These are phyloP conservation scores for Colletotrichum karsti DNA, from an alignment of 2,329 filamentous ascomycete genomes.

Conservation along the genomic window DNA sequence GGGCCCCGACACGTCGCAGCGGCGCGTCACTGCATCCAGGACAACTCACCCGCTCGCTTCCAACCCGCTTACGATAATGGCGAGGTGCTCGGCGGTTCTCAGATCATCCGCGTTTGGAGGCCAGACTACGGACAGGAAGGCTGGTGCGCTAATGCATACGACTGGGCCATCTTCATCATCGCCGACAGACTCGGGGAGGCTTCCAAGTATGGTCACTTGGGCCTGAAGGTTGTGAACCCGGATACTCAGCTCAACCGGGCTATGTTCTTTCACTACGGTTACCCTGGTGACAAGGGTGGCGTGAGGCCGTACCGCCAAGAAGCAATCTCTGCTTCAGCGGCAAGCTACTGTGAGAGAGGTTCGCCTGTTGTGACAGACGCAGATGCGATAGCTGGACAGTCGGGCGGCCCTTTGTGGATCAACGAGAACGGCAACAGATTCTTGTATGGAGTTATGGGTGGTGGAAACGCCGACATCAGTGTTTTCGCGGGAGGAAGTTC, in stretches of 20 bases:
- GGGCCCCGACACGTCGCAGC: constrained; percentile 38
- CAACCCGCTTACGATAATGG: constrained; percentile 33
- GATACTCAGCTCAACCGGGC: constrained; percentile 20
- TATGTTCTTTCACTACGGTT: constrained; percentile 30
- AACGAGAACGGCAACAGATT: neutral
- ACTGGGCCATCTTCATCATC: constrained; percentile 36
- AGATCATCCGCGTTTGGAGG: neutral
- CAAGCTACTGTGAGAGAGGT: constrained; percentile 21
- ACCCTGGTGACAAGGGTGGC: constrained; percentile 30
- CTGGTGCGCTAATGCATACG: constrained; percentile 31
- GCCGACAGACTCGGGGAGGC: constrained; percentile 34
- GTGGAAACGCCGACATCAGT: no score
- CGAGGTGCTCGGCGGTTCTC: constrained; percentile 13
- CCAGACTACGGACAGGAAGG: neutral
- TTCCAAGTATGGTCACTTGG: constrained; percentile 32
- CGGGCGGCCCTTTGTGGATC: constrained; percentile 28
- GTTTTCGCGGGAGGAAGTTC: no score
- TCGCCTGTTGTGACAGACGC: constrained; percentile 26
- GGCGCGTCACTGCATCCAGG: constrained; percentile 35
- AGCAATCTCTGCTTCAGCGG: neutral
- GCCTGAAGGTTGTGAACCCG: no score
- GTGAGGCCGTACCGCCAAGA: constrained; percentile 22
- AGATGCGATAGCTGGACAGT: constrained; percentile 29
- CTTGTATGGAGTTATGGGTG: no score
- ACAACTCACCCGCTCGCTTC: constrained; percentile 30